Evolutionary conservation across 2,329 filamentous ascomycete species (phyloP).

Genomic region (Podosphaera leucotricha): DNA sequence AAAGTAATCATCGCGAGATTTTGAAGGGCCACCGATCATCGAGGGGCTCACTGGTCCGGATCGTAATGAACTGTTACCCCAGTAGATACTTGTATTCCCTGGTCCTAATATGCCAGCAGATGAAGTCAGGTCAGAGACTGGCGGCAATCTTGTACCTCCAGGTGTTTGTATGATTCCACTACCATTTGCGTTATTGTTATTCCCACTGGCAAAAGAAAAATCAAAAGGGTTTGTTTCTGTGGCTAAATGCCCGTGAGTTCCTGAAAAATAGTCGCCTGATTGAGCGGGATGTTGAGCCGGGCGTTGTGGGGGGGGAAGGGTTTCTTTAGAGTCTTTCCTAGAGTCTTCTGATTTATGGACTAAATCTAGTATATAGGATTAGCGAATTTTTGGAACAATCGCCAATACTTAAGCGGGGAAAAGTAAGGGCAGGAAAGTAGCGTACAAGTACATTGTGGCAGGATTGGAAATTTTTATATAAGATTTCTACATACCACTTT

Average conservation of each 20-base stretch:
- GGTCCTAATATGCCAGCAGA: constrained; percentile 59
- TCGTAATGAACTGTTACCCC: constrained; percentile 46
- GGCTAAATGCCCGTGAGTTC: constrained; percentile 31
- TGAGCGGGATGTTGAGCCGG: constrained; percentile 23
- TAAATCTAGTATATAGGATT: constrained; percentile 6
- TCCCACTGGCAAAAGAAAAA: constrained; percentile 56
- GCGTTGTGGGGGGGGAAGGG: constrained; percentile 48
- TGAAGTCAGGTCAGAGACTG: constrained; percentile 76
- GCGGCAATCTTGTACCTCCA: constrained; percentile 59
- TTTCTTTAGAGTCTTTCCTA: constrained; percentile 35
- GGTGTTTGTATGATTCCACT: constrained; percentile 42
- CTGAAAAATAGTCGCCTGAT: constrained; percentile 47
- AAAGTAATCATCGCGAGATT: constrained; percentile 52
- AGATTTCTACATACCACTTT: constrained; percentile 7
- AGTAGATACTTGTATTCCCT: constrained; percentile 52
- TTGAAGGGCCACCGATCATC: constrained; percentile 69
- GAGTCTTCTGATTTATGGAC: constrained; percentile 21
- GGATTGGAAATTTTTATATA: neutral
- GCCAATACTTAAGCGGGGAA: neutral
- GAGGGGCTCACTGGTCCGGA: constrained; percentile 88
- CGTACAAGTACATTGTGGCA: neutral
- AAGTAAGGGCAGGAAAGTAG: neutral
- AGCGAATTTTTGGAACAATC: neutral
- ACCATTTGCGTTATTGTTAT: constrained; percentile 19
- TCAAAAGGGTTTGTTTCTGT: constrained; percentile 94